These are phyloP conservation scores for Trichoderma pleuroti DNA, from an alignment of 2,329 filamentous ascomycete genomes.

Conservation along the genomic window DNA sequence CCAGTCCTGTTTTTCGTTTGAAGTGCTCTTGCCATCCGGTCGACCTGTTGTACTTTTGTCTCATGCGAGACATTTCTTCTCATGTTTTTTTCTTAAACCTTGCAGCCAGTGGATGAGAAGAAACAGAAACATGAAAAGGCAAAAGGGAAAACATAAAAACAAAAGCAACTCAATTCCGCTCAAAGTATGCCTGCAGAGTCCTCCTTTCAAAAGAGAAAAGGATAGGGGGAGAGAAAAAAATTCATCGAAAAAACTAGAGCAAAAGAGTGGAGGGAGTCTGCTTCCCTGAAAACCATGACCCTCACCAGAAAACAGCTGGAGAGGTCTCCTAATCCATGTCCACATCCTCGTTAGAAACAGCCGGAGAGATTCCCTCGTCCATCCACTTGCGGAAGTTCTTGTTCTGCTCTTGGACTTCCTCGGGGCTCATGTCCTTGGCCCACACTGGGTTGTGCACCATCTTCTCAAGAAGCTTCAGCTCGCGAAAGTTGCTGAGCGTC, in stretches of 20 bases:
- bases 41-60: not conserved
- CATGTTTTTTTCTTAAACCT: not conserved
- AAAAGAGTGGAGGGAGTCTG: not conserved
- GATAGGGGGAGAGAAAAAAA: constrained; percentile 21
- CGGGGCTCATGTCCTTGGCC: constrained; percentile 74
- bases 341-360: constrained; percentile 32
- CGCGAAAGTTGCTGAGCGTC: constrained; percentile 57
- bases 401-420: constrained; percentile 71
- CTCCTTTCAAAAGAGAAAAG: constrained; percentile 21
- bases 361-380: constrained; percentile 45
- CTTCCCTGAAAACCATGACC: constrained; percentile 21
- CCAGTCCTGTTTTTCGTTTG: not conserved
- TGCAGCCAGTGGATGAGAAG: not conserved
- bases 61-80: not conserved
- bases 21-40: not conserved
- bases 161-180: constrained; percentile 6
- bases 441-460: constrained; percentile 78
- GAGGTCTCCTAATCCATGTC: constrained; percentile 34
- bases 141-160: not conserved
- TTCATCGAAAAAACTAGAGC: not conserved
- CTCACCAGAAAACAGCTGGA: constrained; percentile 33
- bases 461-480: constrained; percentile 72
- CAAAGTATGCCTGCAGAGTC: constrained; percentile 15
- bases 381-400: constrained; percentile 57
- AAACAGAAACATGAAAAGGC: not conserved